These are phyloP conservation scores for Komagataella kurtzmanii DNA, from an alignment of 805 yeast genomes.

Conservation along the genomic window DNA sequence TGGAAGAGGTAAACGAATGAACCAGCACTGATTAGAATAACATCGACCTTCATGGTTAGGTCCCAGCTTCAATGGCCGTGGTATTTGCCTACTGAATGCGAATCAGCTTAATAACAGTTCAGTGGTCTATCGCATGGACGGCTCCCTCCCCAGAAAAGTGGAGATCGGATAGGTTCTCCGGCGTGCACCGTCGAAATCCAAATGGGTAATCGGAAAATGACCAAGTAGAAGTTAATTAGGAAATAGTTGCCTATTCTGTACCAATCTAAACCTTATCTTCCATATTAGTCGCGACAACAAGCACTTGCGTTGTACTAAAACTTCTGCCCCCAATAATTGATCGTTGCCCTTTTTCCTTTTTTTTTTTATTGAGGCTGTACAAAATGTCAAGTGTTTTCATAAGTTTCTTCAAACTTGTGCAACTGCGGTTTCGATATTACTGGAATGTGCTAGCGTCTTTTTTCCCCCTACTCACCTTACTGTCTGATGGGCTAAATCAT, in stretches of 20 bases:
- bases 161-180: neutral
- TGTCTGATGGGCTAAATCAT: neutral
- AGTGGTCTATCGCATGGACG: neutral
- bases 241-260: neutral
- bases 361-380: neutral
- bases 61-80: no score
- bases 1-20: neutral
- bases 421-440: neutral
- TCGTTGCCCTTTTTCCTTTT: neutral
- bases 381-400: neutral
- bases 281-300: neutral
- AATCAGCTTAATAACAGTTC: no score
- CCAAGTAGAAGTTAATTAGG: neutral
- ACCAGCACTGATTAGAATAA: neutral
- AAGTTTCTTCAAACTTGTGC: neutral
- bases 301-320: neutral
- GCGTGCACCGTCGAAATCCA: neutral
- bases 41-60: neutral
- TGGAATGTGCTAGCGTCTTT: neutral
- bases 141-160: neutral
- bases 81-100: no score
- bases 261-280: neutral
- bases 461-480: neutral
- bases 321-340: neutral
- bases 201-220: neutral